phyloP scores from a whole-genome alignment of 2,329 filamentous ascomycete genomes.

The Escovopsis sp. region DNA sequence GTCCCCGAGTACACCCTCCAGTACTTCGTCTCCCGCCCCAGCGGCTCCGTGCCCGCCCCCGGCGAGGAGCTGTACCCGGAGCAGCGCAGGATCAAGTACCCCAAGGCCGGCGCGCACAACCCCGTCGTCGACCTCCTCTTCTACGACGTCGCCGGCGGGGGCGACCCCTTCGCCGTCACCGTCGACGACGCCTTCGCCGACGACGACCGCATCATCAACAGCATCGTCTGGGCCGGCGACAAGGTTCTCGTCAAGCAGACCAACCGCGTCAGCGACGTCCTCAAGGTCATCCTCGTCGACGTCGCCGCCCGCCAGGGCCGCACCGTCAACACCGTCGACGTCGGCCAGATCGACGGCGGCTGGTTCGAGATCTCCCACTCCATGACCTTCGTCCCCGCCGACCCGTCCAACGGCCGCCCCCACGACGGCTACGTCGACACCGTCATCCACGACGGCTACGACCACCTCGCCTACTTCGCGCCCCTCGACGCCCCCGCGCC shows the following conservation, averaged over 20 bases:
- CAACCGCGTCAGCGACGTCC: conserved; percentile 83
- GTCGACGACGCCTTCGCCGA: conserved; percentile 65
- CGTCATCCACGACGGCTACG: conserved; percentile 69
- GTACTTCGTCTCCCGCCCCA: conserved; percentile 82
- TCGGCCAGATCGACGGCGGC: conserved; percentile 76
- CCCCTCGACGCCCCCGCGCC: conserved; percentile 74
- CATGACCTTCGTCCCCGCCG: conserved; percentile 74
- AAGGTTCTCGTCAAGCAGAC: conserved; percentile 83
- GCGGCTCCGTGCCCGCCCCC: conserved; percentile 46
- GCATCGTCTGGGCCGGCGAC: conserved; percentile 77
- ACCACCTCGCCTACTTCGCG: conserved; percentile 87
- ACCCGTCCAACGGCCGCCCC: conserved; percentile 57
- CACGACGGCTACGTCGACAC: conserved; percentile 90
- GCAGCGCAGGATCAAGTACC: conserved; percentile 86
- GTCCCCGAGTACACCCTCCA: conserved; percentile 89
- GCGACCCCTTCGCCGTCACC: conserved; percentile 63
- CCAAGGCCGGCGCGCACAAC: conserved; percentile 88
- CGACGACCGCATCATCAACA: conserved; percentile 78
- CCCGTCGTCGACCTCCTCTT: conserved; percentile 79
- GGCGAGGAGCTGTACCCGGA: conserved; percentile 87
- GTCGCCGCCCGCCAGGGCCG: conserved; percentile 55
- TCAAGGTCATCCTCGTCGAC: conserved; percentile 78
- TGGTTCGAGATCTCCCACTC: conserved; percentile 93
- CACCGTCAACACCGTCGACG: conserved; percentile 64
- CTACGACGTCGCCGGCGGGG: conserved; percentile 63